Conservation (phyloP, 768 basidiomycete genomes). For the Austroboletus festivus region DNA sequence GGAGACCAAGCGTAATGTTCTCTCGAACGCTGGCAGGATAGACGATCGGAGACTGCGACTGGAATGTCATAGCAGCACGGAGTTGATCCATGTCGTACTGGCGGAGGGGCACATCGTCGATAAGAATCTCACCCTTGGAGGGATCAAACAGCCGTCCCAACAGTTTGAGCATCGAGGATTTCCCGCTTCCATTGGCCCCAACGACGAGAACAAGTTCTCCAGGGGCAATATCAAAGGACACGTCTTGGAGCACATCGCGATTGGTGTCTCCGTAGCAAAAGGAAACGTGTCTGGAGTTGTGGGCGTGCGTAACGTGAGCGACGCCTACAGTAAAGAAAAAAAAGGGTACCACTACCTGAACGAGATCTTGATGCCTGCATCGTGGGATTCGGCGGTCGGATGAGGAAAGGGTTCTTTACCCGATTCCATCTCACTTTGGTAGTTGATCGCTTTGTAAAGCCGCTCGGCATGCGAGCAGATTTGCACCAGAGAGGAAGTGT, state of each 20-base stretch:
- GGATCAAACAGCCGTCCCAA: conserved; percentile 51
- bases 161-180: conserved; percentile 42
- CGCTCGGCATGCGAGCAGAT: conserved; percentile 16
- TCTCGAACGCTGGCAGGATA: conserved; percentile 47
- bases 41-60: conserved; percentile 46
- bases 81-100: conserved; percentile 39
- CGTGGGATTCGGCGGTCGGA: not conserved
- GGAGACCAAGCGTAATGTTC: conserved; percentile 41
- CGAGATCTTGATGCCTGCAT: conserved; percentile 26
- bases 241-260: conserved; percentile 20
- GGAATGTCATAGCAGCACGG: conserved; percentile 42
- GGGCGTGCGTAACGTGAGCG: not conserved
- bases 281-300: conserved; percentile 14
- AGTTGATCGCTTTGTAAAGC: conserved; percentile 22
- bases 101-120: conserved; percentile 45
- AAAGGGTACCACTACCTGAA: conserved; percentile 15
- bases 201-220: conserved; percentile 32
- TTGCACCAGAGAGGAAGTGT: conserved; percentile 10
- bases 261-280: conserved; percentile 28
- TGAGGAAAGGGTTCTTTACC: conserved; percentile 23
- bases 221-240: conserved; percentile 28
- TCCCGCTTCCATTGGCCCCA: conserved; percentile 29
- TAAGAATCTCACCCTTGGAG: conserved; percentile 37
- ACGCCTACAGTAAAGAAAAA: not conserved
- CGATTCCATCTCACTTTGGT: conserved; percentile 14